Percentiles rank a stretch among this genome's conserved stretches.
Evolutionary conservation across 495 filamentous ascomycete species (phyloP).

Genomic region (Neurospora sp.): DNA sequence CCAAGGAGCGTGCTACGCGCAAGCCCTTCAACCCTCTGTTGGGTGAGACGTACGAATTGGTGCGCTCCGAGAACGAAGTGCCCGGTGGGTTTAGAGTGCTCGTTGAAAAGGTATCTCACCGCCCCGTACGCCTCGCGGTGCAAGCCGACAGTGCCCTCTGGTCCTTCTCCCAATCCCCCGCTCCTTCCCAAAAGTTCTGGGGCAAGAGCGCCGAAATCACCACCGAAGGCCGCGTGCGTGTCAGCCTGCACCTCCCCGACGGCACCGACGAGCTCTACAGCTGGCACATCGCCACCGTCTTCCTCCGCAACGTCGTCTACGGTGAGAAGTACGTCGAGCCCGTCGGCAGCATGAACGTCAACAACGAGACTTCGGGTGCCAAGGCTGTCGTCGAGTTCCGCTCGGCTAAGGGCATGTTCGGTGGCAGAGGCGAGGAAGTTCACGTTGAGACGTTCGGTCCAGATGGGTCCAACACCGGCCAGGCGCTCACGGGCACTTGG

Average conservation of each 20-base stretch:
- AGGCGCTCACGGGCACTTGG: constrained; percentile 74
- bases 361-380: constrained; percentile 69
- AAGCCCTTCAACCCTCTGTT: constrained; percentile 98
- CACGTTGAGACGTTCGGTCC: constrained; percentile 57
- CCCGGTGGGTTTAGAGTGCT: constrained; percentile 76
- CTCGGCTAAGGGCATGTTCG: constrained; percentile 79
- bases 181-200: constrained; percentile 95
- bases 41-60: constrained; percentile 89
- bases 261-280: constrained; percentile 65
- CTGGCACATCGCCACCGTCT: constrained; percentile 76
- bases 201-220: constrained; percentile 89
- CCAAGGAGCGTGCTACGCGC: constrained; percentile 82
- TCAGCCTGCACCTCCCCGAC: constrained; percentile 53
- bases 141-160: constrained; percentile 79
- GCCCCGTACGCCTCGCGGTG: constrained; percentile 83
- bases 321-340: constrained; percentile 98
- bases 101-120: constrained; percentile 86
- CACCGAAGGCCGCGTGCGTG: constrained; percentile 75
- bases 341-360: constrained; percentile 72
- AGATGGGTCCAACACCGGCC: constrained; percentile 47
- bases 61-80: constrained; percentile 64
- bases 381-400: constrained; percentile 81
- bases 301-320: constrained; percentile 91
- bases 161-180: constrained; percentile 77
- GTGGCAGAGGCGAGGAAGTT: constrained; percentile 86